Base-by-base conservation (phyloP, 495 filamentous ascomycete species). In the Penicillium herquei region DNA sequence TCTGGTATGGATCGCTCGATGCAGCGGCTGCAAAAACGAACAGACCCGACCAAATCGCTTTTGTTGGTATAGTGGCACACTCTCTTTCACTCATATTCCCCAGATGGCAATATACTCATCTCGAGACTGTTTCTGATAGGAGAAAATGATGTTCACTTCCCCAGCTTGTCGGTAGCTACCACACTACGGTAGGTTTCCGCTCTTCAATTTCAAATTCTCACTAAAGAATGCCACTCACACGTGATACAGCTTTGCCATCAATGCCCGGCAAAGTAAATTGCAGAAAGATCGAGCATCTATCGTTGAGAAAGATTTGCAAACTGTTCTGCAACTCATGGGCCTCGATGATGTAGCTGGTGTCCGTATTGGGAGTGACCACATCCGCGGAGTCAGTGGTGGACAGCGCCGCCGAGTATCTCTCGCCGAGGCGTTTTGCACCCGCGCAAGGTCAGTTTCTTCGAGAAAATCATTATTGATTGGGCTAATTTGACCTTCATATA, bases 291-390 rank as follows among this genome's bases (percentile, higher is more conserved):
- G 42, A n/a, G 17, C 42, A 45, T 31, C 7, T 7, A 32, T 6
- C n/a, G 6, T 13, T 39, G 18, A 62, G 55, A 7, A 54, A 51
- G 45, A 45, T 13, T 16, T 21, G 78, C 73, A 3, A 84, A 87
- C 50, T 85, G 90, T 21, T 79, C 84, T 6, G 70, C 88, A 47
- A 87, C 89, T 41, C 77, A 82, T 37, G 73, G 41, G 41, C 21
- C 41, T 44, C 41, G 10, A 9, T 11, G 16, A 44, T 11, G 41
- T 18, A 0, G 16, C 17, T 7, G 17, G 11, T 26, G 8, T 26
- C 8, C 14, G 17, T 10, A 26, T 58, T 46, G 59, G 59, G 32
- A 40, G 55, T 26, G 54, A 18, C 7, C 48, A 54, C 11, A 40
- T 62, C 12, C 49, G 55, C 26, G 59, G 59, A 13, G 52, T 62